Evolutionary conservation across 345 rosid genomes (phyloP), one percentile per base, ranked within the genome.

Genomic region (Orychophragmus violaceus): DNA sequence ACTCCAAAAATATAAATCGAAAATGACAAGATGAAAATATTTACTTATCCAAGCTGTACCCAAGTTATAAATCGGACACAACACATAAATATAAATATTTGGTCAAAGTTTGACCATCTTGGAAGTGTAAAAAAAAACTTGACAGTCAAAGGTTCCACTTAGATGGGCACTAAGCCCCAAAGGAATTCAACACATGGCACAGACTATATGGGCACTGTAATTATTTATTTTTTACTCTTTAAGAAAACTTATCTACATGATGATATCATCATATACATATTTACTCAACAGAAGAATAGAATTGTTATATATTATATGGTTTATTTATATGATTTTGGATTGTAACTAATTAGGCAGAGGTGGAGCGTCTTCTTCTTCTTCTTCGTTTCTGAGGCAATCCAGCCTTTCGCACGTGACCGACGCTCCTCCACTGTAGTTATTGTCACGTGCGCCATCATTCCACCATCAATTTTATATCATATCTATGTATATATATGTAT

Each of bases 321-420:
- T 73, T 52, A 66, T 66, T 53, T 21, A 24, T 4, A 32, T 28
- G 37, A 13, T 6, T 65, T 66, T 64, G 71, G 76, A 65, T 14
- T 72, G 68, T 41, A 12, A 63, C 61, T 16, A 39, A 41, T 62
- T 28, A 56, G 73, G 75, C 48, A 59, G 77, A 64, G 62, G 77
- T 60, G 82, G 82, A 71, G 76, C 78, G 80, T 77, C 83, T 73
- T 70, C 70, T 72, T 61, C 70, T 72, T 61, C 58, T 50, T 57
- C 66, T 33, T 60, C 30, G 35, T 46, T 56, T 48, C 22, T 64
- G 65, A 75, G 66, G 68, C 78, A 73, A 78, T 73, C 83, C 85
- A 84, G 85, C 72, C 77, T 77, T 80, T 79, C 70, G 76, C 88
- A 80, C 85, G 91, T 76, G 91, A 83, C 78, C 76, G 85, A 83